A percentile compares a stretch with the other conserved stretches of the same genome.
These are phyloP conservation scores for Fragaria nilgerrensis DNA, from an alignment of 306 rosid genomes.

Conservation along the genomic window DNA sequence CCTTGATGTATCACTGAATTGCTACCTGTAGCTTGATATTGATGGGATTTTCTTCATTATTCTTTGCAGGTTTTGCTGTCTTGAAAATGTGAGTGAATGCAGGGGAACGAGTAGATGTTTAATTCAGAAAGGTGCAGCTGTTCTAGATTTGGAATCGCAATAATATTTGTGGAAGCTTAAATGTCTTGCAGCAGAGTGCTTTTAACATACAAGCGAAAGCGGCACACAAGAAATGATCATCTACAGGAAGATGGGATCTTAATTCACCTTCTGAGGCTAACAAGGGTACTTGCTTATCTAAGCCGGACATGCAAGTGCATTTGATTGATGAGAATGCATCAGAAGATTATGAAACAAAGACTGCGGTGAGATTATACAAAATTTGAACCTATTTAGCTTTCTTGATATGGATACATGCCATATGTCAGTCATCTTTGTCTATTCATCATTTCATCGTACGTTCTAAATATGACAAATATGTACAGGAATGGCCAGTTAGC, in stretches of 20 bases:
- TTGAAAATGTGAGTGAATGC: not conserved
- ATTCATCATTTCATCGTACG: not conserved
- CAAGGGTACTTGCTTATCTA: conserved; percentile 17
- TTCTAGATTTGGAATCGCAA: conserved; percentile 16
- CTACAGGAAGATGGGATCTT: conserved; percentile 27
- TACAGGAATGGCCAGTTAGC: not conserved
- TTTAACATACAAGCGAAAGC: conserved; percentile 59
- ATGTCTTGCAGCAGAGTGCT: conserved; percentile 56
- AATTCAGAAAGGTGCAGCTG: not conserved
- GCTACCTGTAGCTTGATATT: not conserved
- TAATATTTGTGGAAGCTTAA: conserved; percentile 31
- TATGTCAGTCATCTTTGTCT: not conserved
- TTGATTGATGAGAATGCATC: conserved; percentile 26
- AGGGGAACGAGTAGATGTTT: not conserved
- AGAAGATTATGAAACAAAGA: conserved; percentile 32
- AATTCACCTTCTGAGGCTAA: conserved; percentile 23
- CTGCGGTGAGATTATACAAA: conserved; percentile 32
- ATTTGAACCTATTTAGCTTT: not conserved
- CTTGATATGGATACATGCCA: not conserved
- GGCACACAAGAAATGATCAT: conserved; percentile 32
- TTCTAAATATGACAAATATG: not conserved
- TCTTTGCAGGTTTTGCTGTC: not conserved
- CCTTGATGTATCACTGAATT: not conserved
- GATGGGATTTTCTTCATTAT: conserved; percentile 11
- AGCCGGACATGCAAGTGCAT: conserved; percentile 21